Evolutionary conservation across 176 grass and related monocot species (phyloP).

Genomic region (Aegilops tauschii): DNA sequence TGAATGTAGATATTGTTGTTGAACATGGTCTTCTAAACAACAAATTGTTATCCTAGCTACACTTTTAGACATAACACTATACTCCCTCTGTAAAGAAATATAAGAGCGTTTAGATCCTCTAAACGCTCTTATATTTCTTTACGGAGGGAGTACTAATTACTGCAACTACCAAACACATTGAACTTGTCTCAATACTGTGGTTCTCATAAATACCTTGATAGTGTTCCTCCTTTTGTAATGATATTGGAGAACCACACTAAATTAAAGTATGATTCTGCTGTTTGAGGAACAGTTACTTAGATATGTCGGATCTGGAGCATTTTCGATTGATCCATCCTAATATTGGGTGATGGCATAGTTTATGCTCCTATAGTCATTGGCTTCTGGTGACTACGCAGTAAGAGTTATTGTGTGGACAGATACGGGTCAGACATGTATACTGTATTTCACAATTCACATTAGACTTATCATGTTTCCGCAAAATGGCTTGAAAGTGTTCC

Average conservation of each 20-base stretch:
- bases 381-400: conserved; percentile 59
- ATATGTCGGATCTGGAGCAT: conserved; percentile 28
- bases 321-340: conserved; percentile 48
- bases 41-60: neutral
- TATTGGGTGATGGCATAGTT: conserved; percentile 56
- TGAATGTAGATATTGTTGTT: neutral
- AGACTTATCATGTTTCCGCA: neutral
- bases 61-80: neutral
- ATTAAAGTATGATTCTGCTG: neutral
- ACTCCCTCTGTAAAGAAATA: too few relatives aligned
- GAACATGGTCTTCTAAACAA: neutral
- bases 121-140: too few relatives aligned
- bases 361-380: conserved; percentile 47
- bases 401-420: conserved; percentile 63
- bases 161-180: neutral
- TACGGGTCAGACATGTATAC: conserved; percentile 46
- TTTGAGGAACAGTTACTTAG: neutral
- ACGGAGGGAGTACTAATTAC: neutral
- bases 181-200: neutral
- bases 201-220: neutral
- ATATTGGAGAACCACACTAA: neutral
- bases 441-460: conserved; percentile 4
- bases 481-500: neutral
- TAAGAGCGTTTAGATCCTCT: too few relatives aligned
- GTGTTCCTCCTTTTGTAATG: neutral